Percentiles rank a stretch among this genome's conserved stretches.
Conservation (phyloP, 352 stramenopile species). For the Albugo candida region DNA sequence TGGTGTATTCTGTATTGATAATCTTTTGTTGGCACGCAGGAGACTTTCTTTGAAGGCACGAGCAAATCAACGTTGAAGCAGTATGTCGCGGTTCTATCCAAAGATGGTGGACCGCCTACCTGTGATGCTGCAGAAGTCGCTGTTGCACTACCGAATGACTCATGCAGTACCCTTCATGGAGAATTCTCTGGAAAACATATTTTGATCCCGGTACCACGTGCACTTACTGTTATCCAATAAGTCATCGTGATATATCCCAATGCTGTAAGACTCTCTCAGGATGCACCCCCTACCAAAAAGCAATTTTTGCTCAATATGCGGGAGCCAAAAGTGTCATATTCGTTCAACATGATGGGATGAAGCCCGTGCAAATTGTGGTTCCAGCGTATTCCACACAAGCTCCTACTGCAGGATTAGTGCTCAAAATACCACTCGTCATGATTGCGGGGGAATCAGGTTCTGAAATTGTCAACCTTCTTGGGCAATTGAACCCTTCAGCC, state of each 20-base stretch:
- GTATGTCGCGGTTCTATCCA: constrained; percentile 37
- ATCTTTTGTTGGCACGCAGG: constrained; percentile 20
- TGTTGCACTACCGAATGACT: constrained; percentile 31
- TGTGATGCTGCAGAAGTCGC: constrained; percentile 30
- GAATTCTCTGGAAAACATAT: constrained; percentile 34
- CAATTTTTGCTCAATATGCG: constrained; percentile 26
- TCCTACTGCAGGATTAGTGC: constrained; percentile 13
- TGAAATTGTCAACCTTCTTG: constrained; percentile 5
- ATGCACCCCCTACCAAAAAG: constrained; percentile 50
- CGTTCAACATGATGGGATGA: constrained; percentile 27
- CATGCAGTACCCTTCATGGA: constrained; percentile 21
- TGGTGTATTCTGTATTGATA: too few species aligned
- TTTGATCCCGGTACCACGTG: constrained; percentile 16
- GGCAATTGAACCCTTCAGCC: too few species aligned
- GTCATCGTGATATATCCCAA: too few species aligned
- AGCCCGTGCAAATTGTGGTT: constrained; percentile 31
- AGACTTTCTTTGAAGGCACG: background rate
- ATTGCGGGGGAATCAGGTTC: constrained; percentile 35
- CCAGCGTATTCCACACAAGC: constrained; percentile 6
- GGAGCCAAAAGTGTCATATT: constrained; percentile 42
- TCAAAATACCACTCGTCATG: constrained; percentile 41
- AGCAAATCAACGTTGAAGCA: constrained; percentile 11
- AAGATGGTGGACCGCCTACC: constrained; percentile 25
- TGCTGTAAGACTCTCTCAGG: constrained; percentile 8
- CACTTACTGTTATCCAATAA: too few species aligned